Evolutionary conservation across 176 grass and related monocot species (phyloP).

Genomic region (Cymbopogon citratus): DNA sequence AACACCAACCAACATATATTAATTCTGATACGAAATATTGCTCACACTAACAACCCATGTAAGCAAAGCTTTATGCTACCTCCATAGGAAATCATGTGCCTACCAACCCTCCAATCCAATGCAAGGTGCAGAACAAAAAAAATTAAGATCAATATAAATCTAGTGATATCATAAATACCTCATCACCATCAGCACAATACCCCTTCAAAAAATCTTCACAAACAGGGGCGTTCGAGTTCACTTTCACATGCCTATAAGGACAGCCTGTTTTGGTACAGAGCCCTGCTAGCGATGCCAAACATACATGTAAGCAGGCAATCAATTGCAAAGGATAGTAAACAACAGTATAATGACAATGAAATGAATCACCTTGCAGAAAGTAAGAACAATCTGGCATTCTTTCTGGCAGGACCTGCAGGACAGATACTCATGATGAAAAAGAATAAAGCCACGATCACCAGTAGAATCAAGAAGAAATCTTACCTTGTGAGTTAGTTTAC

Average conservation of each 20-base stretch:
- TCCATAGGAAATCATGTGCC: background rate
- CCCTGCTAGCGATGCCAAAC: constrained; percentile 42
- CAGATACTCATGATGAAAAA: constrained; percentile 34
- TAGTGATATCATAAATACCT: constrained; percentile 51
- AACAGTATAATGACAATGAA: constrained; percentile 21
- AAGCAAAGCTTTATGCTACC: background rate
- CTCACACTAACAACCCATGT: background rate
- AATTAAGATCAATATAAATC: constrained; percentile 5
- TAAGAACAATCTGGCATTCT: constrained; percentile 99
- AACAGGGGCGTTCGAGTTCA: constrained; percentile 64
- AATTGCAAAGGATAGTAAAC: constrained; percentile 1
- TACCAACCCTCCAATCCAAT: background rate
- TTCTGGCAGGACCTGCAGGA: constrained; percentile 79
- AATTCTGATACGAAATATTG: background rate
- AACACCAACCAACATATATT: background rate
- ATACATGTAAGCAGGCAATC: constrained; percentile 29
- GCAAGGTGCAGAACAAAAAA: background rate
- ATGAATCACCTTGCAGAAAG: constrained; percentile 70
- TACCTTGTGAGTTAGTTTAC: constrained; percentile 97
- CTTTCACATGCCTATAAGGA: constrained; percentile 97
- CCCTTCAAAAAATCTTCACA: constrained; percentile 90
- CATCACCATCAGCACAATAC: constrained; percentile 91
- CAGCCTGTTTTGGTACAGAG: constrained; percentile 80
- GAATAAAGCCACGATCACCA: constrained; percentile 19
- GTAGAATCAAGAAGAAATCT: constrained; percentile 39